Percentiles rank a stretch among this genome's conserved stretches.
These are phyloP conservation scores for Melastoma malabathricum DNA, from an alignment of 345 rosid species.

Conservation along the genomic window DNA sequence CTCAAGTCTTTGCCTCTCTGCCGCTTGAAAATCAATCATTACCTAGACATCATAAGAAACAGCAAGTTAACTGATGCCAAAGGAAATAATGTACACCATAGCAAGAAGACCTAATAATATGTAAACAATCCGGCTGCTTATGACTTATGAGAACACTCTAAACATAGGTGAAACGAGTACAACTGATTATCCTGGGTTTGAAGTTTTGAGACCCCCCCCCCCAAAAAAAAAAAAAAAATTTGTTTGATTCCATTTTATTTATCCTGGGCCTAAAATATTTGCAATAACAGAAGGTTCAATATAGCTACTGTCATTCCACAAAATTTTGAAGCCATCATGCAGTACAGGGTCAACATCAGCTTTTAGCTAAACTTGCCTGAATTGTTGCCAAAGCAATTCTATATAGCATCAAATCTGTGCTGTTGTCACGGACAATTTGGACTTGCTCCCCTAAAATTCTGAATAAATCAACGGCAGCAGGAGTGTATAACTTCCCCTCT, in stretches of 20 bases:
- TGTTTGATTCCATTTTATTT: no score
- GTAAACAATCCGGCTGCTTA: no score
- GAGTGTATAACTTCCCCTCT: constrained; percentile 97
- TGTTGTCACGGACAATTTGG: constrained; percentile 93
- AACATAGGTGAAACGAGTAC: no score
- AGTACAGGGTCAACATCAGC: not conserved
- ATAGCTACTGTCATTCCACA: not conserved
- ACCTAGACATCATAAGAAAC: constrained; percentile 34
- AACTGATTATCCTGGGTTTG: no score
- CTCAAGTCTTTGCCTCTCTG: constrained; percentile 73
- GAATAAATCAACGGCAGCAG: constrained; percentile 98
- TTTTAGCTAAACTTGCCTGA: constrained; percentile 48
- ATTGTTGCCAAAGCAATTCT: constrained; percentile 87
- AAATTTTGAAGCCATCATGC: not conserved
- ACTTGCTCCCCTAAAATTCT: constrained; percentile 99
- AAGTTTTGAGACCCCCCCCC: no score
- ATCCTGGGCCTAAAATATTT: no score
- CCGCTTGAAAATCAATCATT: constrained; percentile 98
- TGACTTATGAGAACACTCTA: no score
- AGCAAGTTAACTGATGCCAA: no score
- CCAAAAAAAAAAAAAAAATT: no score
- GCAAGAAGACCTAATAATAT: no score
- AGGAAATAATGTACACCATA: no score
- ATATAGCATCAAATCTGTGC: constrained; percentile 94
- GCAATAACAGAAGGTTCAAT: not conserved